These are phyloP conservation scores for Metschnikowia similis DNA, from an alignment of 805 yeast genomes.

Conservation along the genomic window DNA sequence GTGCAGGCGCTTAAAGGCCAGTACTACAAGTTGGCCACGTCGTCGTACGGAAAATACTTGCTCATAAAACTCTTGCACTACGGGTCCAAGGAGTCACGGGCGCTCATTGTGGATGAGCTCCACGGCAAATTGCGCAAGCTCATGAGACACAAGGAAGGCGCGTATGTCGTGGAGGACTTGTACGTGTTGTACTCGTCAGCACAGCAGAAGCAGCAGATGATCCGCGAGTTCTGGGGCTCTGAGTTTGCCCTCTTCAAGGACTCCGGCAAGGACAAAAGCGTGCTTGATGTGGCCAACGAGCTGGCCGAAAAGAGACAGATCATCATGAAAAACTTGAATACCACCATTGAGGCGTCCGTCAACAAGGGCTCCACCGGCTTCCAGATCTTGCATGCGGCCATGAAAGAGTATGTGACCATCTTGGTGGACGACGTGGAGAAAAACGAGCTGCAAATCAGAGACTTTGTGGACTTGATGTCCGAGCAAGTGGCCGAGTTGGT, in stretches of 20 bases:
- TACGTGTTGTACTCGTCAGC: slow-evolving; percentile 79
- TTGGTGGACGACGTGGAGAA: slow-evolving; percentile 49
- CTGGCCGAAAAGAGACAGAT: slow-evolving; percentile 74
- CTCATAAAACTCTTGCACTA: slow-evolving; percentile 86
- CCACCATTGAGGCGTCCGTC: slow-evolving; percentile 85
- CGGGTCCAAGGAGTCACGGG: slow-evolving; percentile 80
- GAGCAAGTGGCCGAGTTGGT: slow-evolving; percentile 94
- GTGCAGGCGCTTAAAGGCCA: slow-evolving; percentile 67
- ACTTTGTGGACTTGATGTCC: slow-evolving; percentile 73
- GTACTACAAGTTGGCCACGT: slow-evolving; percentile 79
- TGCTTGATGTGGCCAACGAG: slow-evolving; percentile 62
- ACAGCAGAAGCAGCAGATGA: slow-evolving; percentile 84
- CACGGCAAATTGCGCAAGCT: slow-evolving; percentile 88
- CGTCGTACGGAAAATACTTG: slow-evolving; percentile 90
- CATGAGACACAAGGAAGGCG: slow-evolving; percentile 97
- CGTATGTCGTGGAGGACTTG: slow-evolving; percentile 92
- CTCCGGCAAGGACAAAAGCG: slow-evolving; percentile 56
- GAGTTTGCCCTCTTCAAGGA: slow-evolving; percentile 89
- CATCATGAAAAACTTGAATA: slow-evolving; percentile 69
- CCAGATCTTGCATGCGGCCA: slow-evolving; percentile 92
- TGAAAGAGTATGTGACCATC: slow-evolving; percentile 80
- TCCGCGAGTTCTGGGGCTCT: slow-evolving; percentile 95
- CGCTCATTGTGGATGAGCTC: slow-evolving; percentile 70
- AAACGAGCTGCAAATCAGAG: slow-evolving; percentile 60
- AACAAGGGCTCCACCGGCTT: slow-evolving; percentile 96